phyloP scores from a whole-genome alignment of 2,329 filamentous ascomycete genomes.

The Juglanconis sp. region DNA sequence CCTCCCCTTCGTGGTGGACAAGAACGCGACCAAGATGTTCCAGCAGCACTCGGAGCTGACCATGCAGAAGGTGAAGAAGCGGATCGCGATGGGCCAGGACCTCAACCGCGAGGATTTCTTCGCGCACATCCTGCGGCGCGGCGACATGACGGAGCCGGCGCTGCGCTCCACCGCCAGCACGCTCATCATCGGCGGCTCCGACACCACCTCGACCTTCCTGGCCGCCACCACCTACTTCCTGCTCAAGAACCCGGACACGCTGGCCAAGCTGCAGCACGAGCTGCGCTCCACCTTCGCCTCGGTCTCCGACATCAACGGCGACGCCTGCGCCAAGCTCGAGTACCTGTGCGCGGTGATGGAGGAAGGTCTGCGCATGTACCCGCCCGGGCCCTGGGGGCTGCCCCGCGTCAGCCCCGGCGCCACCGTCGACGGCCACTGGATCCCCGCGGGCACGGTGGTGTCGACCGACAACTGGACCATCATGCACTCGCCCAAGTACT shows the following conservation, averaged over 20 bases:
- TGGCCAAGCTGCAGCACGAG: conserved; percentile 2
- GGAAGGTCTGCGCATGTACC: conserved; percentile 17
- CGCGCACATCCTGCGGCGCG: background rate
- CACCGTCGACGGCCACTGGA: background rate
- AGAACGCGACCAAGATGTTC: conserved; percentile 1
- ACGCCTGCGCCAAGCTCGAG: background rate
- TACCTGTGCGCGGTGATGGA: conserved; percentile 19
- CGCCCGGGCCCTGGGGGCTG: background rate
- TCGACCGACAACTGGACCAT: background rate
- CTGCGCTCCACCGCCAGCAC: background rate
- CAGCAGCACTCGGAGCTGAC: background rate
- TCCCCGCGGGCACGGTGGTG: background rate
- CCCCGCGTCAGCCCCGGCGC: background rate
- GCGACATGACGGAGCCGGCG: background rate
- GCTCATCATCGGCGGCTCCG: conserved; percentile 3
- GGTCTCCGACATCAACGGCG: conserved; percentile 6
- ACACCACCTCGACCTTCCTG: conserved; percentile 4
- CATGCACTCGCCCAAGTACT: background rate
- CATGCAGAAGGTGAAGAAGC: background rate
- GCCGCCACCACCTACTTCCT: background rate
- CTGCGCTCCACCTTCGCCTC: conserved; percentile 6
- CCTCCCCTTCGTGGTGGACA: background rate
- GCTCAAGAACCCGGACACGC: background rate
- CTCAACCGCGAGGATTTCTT: background rate
- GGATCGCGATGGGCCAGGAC: background rate